Evolutionary conservation across 176 grass and related monocot genomes (phyloP).

Genomic region (Poa annua): DNA sequence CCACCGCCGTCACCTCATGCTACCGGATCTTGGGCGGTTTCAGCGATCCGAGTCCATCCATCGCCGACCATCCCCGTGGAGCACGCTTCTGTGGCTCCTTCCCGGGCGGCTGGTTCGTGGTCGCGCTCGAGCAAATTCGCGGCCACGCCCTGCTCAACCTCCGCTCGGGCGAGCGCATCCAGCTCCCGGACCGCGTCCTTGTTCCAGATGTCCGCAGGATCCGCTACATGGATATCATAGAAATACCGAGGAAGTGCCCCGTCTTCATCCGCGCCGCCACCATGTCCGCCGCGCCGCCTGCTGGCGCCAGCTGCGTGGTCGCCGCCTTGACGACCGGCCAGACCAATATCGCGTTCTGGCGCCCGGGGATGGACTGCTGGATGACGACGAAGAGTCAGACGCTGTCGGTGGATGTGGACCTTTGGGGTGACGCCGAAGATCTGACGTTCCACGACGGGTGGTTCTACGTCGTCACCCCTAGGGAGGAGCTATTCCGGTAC

Average conservation of each 20-base stretch:
- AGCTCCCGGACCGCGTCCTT: neutral
- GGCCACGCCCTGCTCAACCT: constrained; percentile 10
- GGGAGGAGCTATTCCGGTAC: neutral
- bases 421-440: neutral
- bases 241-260: neutral
- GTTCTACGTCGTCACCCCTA: neutral
- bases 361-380: neutral
- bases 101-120: neutral
- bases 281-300: neutral
- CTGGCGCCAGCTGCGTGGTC: neutral
- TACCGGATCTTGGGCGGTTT: neutral
- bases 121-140: neutral
- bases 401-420: too few relatives aligned
- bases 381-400: neutral
- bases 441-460: neutral
- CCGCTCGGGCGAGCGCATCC: neutral
- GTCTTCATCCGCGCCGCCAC: neutral
- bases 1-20: neutral
- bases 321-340: neutral
- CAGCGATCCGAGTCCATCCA: neutral
- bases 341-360: constrained; percentile 27
- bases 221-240: too few relatives aligned
- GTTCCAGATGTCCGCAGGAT: too few relatives aligned
- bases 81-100: constrained; percentile 5
- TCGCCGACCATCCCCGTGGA: neutral